These are phyloP conservation scores for Cynanchum wilfordii DNA, from an alignment of 257 asterid species.

Conservation along the genomic window DNA sequence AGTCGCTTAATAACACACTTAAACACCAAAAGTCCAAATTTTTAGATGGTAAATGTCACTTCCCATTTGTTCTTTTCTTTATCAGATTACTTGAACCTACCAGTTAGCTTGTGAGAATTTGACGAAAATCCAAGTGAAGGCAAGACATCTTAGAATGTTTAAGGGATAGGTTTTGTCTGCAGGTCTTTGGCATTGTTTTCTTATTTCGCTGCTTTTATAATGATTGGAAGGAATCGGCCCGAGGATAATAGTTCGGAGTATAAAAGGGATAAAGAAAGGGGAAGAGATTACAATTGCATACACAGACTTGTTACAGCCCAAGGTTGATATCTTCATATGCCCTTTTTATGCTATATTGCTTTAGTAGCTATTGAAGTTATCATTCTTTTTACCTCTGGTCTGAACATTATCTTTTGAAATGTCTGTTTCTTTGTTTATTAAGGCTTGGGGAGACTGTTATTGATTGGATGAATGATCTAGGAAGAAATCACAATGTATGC, in stretches of 20 bases:
- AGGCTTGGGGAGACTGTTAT: neutral
- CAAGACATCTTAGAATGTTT: neutral
- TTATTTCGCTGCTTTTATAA: neutral
- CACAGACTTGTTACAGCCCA: slow-evolving; percentile 74
- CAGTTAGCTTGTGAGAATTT: neutral
- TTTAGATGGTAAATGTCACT: slow-evolving; percentile 7
- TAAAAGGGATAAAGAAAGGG: slow-evolving; percentile 47
- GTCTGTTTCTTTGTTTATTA: neutral
- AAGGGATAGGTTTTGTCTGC: neutral
- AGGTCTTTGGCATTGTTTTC: neutral
- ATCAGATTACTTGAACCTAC: neutral
- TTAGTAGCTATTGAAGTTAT: neutral
- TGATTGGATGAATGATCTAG: neutral
- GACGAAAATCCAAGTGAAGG: neutral
- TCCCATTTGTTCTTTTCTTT: neutral
- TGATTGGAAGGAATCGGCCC: slow-evolving; percentile 48
- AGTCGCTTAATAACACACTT: neutral
- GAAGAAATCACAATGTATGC: neutral
- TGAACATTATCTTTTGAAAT: neutral
- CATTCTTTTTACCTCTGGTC: neutral
- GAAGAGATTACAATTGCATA: slow-evolving; percentile 75
- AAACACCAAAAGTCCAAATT: neutral
- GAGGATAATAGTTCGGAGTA: slow-evolving; percentile 52
- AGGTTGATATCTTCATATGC: slow-evolving; percentile 32
- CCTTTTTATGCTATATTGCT: neutral